Evolutionary conservation across 2,329 filamentous ascomycete genomes (phyloP).

Genomic region (Lachnellula occidentalis): DNA sequence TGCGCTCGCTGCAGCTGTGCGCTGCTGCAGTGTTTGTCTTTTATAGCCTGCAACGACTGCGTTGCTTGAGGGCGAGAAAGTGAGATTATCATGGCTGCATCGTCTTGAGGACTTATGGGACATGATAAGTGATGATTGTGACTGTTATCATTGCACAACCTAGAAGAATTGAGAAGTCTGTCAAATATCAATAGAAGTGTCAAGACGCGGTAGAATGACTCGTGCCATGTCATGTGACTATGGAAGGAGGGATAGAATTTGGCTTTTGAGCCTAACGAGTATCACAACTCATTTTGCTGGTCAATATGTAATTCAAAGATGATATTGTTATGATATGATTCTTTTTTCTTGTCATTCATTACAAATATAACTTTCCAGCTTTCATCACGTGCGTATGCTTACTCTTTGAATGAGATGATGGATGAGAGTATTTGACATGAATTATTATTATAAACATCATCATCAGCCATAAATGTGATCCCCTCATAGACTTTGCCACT

Average conservation of each 20-base stretch:
- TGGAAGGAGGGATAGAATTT: not conserved
- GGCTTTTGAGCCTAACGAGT: not conserved
- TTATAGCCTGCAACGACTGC: slow-evolving; percentile 5
- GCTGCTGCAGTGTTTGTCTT: slow-evolving; percentile 1
- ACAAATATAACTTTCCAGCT: not conserved
- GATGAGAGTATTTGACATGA: not conserved
- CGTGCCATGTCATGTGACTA: slow-evolving; percentile 2
- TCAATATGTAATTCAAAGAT: not conserved
- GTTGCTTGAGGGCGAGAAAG: slow-evolving; percentile 4
- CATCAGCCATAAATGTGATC: too few relatives aligned
- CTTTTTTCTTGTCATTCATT: not conserved
- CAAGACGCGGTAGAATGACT: too few relatives aligned
- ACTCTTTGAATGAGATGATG: not conserved
- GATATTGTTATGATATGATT: not conserved
- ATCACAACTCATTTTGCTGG: too few relatives aligned
- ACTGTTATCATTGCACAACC: not conserved
- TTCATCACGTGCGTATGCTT: not conserved
- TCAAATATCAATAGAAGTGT: not conserved
- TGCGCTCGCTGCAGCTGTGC: slow-evolving; percentile 7
- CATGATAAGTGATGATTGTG: not conserved
- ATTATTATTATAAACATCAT: too few relatives aligned
- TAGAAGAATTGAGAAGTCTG: not conserved
- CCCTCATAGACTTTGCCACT: slow-evolving; percentile 24
- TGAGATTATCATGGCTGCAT: slow-evolving; percentile 6
- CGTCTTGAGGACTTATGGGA: not conserved